Evolutionary conservation across 192 early-diverging fungal genomes (phyloP).

Genomic region (Lobosporangium transversale): DNA sequence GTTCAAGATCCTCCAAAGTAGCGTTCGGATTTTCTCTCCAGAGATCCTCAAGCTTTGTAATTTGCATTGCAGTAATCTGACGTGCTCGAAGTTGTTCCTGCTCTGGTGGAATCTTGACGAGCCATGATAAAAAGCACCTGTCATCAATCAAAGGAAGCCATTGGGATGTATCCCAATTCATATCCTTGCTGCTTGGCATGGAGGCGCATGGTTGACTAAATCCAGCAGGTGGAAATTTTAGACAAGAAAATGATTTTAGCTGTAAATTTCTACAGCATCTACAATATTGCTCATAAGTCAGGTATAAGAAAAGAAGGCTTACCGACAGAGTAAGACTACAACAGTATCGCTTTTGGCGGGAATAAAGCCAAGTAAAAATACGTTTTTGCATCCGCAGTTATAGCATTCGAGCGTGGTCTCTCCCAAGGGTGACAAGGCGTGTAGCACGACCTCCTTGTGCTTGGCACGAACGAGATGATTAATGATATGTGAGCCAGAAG

Average conservation of each 20-base stretch:
- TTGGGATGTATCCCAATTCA: conserved; percentile 95
- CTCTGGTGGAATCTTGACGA: conserved; percentile 90
- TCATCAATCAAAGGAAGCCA: conserved; percentile 98
- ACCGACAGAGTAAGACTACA: conserved; percentile 96
- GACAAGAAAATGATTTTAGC: conserved; percentile 6
- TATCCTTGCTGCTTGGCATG: conserved; percentile 88
- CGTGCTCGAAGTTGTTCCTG: conserved; percentile 86
- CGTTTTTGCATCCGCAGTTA: conserved; percentile 94
- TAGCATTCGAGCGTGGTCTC: conserved; percentile 97
- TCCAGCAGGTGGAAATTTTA: background rate
- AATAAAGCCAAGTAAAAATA: conserved; percentile 97
- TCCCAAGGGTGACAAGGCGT: conserved; percentile 92
- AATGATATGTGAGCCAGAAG: conserved; percentile 94
- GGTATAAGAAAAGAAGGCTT: conserved; percentile 17
- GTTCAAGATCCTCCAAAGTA: conserved; percentile 83
- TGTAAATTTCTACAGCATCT: too few relatives aligned
- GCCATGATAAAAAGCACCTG: conserved; percentile 93
- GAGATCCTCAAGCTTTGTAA: conserved; percentile 86
- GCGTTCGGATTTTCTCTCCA: conserved; percentile 86
- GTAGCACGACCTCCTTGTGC: conserved; percentile 95
- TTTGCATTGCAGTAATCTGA: conserved; percentile 84
- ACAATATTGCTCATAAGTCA: too few relatives aligned
- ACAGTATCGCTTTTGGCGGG: conserved; percentile 98
- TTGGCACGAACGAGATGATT: conserved; percentile 92
- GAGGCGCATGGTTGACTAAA: conserved; percentile 93